Conservation (phyloP, 257 asterid species). For the Solanum medicagineum region DNA sequence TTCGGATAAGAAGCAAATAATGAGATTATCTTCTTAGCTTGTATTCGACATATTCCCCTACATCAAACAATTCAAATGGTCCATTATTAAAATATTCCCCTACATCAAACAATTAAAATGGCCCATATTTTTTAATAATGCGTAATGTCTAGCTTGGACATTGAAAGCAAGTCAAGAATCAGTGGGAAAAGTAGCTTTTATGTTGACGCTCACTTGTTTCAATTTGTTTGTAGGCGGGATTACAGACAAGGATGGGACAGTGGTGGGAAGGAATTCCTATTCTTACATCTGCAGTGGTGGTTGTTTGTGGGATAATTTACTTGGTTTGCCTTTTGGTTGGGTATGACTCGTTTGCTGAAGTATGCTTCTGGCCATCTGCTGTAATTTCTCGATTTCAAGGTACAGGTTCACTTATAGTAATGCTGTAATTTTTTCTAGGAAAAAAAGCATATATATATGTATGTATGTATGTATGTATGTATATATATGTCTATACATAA, state of each 20-base stretch:
- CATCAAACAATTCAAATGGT: no score
- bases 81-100: no score
- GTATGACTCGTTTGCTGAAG: constrained; percentile 85
- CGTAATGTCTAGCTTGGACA: neutral
- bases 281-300: constrained; percentile 58
- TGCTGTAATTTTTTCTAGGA: neutral
- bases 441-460: neutral
- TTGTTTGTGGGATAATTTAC: constrained; percentile 68
- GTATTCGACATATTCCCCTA: neutral
- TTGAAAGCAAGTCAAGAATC: neutral
- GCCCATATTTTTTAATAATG: neutral
- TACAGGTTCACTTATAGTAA: neutral
- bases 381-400: constrained; percentile 87
- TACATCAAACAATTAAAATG: neutral
- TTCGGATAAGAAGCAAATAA: neutral
- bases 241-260: constrained; percentile 66
- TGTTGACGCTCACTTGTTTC: neutral
- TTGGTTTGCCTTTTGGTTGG: constrained; percentile 78
- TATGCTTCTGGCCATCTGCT: constrained; percentile 83
- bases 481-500: no score
- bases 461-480: no score
- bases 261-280: constrained; percentile 98
- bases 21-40: neutral
- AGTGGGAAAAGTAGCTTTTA: neutral
- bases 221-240: constrained; percentile 49